Evolutionary conservation across 148 eudicot species (phyloP), one percentile per base, ranked within the genome.

Genomic region (Fagopyrum esculentum): DNA sequence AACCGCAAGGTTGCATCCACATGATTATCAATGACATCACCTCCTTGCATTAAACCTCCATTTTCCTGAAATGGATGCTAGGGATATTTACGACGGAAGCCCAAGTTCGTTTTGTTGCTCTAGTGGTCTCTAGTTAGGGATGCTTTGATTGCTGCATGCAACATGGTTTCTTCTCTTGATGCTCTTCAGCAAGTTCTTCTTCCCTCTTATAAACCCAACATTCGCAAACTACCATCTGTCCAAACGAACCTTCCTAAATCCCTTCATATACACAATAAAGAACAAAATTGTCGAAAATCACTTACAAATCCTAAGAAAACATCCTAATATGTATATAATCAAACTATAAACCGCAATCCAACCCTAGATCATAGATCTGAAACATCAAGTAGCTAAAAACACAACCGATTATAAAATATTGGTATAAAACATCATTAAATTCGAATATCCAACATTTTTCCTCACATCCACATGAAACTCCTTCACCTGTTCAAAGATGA

Each of bases 401-500:
- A 17, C 69, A 63, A 9, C 45, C 11, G 35, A 30, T 63, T 30
- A 6, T 61, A 3, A 2, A 35, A 35, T 35, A 22, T 22, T 22
- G 26, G 26, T 22, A 22, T 22, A 22, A 22, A 22, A 22, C 26
- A 91, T 90, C 96, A 91, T 90, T 35, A 60, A n/a, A 81, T 94
- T 93, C 29, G 97, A 91, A 66, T 46, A 69, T 35, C 80, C 82
- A 75, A 72, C 80, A 75, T 80, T 86, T 76, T 76, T 85, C 75
- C 81, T 90, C 51, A 90, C 90, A 86, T 94, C 98, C 59, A 97
- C 97, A 89, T 94, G 98, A 75, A 85, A 94, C 83, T 88, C 84
- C 87, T 94, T 94, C 43, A 94, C 98, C 98, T 93, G 83, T 55
- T 54, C 63, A 73, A 75, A 29, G 46, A 30, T 35, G 9, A 44